phyloP scores from a whole-genome alignment of 306 rosid genomes.

The Prosopis cineraria region DNA sequence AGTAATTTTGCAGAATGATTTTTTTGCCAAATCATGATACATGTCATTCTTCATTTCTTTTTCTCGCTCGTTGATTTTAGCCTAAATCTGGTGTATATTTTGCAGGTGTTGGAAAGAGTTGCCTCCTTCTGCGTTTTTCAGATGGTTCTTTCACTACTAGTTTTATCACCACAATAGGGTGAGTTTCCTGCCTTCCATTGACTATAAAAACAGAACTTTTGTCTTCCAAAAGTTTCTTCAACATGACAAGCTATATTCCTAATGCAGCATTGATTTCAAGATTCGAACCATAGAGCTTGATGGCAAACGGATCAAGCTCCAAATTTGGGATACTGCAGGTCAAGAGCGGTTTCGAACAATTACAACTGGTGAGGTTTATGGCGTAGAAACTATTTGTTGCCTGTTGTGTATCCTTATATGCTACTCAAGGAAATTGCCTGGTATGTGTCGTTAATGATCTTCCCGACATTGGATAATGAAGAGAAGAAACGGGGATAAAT shows the following conservation, averaged over 20 bases:
- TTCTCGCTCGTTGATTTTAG: neutral
- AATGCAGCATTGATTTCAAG: conserved; percentile 86
- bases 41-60: neutral
- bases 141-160: conserved; percentile 95
- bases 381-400: neutral
- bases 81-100: conserved; percentile 1
- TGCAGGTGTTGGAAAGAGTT: conserved; percentile 99
- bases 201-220: neutral
- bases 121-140: conserved; percentile 94
- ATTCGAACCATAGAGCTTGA: conserved; percentile 92
- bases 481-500: neutral
- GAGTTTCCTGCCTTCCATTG: conserved; percentile 36
- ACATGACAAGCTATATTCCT: conserved; percentile 31
- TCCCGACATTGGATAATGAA: no score
- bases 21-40: neutral
- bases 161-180: conserved; percentile 96
- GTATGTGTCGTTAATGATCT: no score
- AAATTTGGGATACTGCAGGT: conserved; percentile 98
- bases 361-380: conserved; percentile 67
- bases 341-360: conserved; percentile 94
- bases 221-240: conserved; percentile 22
- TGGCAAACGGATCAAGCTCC: conserved; percentile 90
- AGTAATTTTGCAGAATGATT: neutral
- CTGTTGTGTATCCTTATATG: no score
- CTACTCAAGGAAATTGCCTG: no score